These are phyloP conservation scores for Exophiala mesophila DNA, from an alignment of 2,329 filamentous ascomycete genomes.

Conservation along the genomic window DNA sequence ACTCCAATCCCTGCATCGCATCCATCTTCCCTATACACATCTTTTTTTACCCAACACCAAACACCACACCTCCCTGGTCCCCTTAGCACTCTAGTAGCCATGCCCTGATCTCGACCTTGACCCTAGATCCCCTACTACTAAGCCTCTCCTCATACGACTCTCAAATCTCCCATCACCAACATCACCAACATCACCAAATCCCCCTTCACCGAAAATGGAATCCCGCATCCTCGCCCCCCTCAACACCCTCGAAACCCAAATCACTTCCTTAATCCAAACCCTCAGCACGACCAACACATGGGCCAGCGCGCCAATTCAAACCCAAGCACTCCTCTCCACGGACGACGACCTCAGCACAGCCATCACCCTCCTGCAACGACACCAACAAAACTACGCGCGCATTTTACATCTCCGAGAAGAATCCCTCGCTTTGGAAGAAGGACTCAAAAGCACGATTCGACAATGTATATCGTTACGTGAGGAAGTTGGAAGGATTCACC, in stretches of 20 bases:
- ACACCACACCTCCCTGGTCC: too few relatives aligned
- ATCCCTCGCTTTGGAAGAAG: constrained; percentile 36
- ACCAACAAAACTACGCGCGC: constrained; percentile 42
- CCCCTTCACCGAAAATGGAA: too few relatives aligned
- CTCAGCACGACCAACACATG: constrained; percentile 43
- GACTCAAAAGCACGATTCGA: constrained; percentile 39
- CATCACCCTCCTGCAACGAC: constrained; percentile 38
- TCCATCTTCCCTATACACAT: too few relatives aligned
- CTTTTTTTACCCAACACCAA: too few relatives aligned
- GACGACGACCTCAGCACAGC: constrained; percentile 40
- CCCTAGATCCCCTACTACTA: too few relatives aligned
- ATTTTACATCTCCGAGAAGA: constrained; percentile 40
- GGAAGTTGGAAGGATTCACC: constrained; percentile 36
- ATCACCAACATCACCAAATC: too few relatives aligned
- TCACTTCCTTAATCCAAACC: constrained; percentile 38
- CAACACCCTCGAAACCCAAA: constrained; percentile 38
- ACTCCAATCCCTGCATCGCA: too few relatives aligned
- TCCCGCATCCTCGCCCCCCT: constrained; percentile 36
- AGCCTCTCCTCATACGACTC: too few relatives aligned
- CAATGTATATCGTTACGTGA: constrained; percentile 37
- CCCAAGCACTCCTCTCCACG: constrained; percentile 37
- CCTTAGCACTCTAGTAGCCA: too few relatives aligned
- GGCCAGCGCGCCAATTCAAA: constrained; percentile 38
- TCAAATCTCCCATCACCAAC: too few relatives aligned
- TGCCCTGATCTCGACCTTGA: too few relatives aligned